phyloP scores from a whole-genome alignment of 345 rosid genomes.

The sweet orange (Citrus sinensis) region DNA sequence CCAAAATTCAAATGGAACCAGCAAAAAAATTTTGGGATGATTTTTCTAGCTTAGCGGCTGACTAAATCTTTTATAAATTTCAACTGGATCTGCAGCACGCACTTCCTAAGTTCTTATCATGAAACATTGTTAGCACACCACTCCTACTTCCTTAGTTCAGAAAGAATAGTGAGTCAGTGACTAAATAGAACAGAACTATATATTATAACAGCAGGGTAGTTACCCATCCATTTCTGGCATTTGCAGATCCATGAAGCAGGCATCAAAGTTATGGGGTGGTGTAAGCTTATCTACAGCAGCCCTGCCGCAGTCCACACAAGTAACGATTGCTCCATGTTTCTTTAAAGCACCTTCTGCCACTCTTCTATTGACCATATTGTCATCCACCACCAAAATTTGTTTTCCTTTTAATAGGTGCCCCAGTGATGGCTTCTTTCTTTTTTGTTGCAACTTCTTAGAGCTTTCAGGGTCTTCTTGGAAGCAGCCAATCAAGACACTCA shows the following conservation, averaged over 20 bases:
- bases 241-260: conserved; percentile 96
- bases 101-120: neutral
- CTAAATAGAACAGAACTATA: neutral
- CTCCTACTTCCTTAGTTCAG: neutral
- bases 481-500: conserved; percentile 56
- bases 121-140: neutral
- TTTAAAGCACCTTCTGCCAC: conserved; percentile 90
- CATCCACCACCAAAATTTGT: conserved; percentile 83
- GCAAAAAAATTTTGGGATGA: neutral
- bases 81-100: neutral
- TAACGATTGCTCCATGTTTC: conserved; percentile 74
- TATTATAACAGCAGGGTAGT: neutral
- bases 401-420: conserved; percentile 59
- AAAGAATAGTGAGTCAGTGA: neutral
- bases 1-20: neutral
- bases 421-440: conserved; percentile 42
- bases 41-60: neutral
- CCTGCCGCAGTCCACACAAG: conserved; percentile 79
- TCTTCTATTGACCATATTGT: conserved; percentile 80
- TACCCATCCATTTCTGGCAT: conserved; percentile 99
- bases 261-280: conserved; percentile 82
- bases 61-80: neutral
- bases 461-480: conserved; percentile 73
- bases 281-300: conserved; percentile 62
- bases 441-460: conserved; percentile 47